Percentiles rank a stretch among this genome's conserved stretches.
Conservation (phyloP, 2,329 filamentous ascomycete genomes). For the Fusarium brevicatenulatum region DNA sequence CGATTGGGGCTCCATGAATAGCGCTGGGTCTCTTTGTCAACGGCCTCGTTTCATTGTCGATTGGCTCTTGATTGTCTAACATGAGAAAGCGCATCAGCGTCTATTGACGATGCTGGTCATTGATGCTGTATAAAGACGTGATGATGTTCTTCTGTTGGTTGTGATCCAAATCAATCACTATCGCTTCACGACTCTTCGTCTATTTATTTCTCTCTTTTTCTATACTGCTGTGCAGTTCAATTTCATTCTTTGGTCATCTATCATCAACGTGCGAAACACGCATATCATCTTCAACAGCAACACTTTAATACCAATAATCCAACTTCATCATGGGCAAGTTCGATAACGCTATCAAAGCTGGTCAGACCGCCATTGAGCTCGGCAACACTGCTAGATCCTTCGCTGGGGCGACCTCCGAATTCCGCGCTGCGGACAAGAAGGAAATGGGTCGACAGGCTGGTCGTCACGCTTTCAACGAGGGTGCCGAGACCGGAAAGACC, state of each 20-base stretch:
- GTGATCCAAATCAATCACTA: constrained; percentile 2
- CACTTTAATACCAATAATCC: background rate
- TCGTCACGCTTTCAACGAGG: constrained; percentile 48
- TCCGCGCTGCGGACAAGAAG: constrained; percentile 48
- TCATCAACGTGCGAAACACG: background rate
- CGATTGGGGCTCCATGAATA: constrained; percentile 33
- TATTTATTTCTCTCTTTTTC: background rate
- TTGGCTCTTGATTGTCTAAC: constrained; percentile 23
- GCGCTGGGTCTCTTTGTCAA: constrained; percentile 10
- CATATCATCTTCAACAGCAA: background rate
- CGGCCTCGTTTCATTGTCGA: constrained; percentile 28
- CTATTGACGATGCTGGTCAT: background rate
- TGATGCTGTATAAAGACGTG: constrained; percentile 18
- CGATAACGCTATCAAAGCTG: constrained; percentile 46
- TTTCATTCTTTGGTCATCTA: background rate
- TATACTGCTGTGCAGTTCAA: constrained; percentile 36
- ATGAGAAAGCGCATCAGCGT: constrained; percentile 10
- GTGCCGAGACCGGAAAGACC: constrained; percentile 52
- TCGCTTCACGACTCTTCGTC: background rate
- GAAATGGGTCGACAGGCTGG: constrained; percentile 49
- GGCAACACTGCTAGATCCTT: constrained; percentile 45
- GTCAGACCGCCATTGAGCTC: constrained; percentile 49
- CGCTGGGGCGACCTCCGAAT: constrained; percentile 43
- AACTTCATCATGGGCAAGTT: constrained; percentile 45
- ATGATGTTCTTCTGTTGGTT: background rate